phyloP scores from a whole-genome alignment of 768 basidiomycete species.

The Amanita thiersii region DNA sequence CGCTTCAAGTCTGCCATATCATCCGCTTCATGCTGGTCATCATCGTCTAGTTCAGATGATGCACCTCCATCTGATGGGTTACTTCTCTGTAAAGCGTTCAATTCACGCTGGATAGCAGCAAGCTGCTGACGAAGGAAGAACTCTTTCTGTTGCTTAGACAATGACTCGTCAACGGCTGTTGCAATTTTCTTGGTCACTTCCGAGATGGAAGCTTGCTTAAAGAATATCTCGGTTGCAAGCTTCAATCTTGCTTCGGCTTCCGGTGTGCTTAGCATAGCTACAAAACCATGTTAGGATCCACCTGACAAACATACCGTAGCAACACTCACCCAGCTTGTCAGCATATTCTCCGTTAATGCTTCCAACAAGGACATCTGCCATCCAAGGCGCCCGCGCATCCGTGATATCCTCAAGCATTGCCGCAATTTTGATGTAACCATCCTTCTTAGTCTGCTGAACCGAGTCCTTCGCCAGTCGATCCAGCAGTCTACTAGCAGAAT shows the following conservation, averaged over 20 bases:
- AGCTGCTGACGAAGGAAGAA: constrained; percentile 81
- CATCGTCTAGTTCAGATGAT: constrained; percentile 59
- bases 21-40: constrained; percentile 75
- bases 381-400: constrained; percentile 55
- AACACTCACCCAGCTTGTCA: constrained; percentile 61
- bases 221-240: constrained; percentile 61
- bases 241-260: constrained; percentile 56
- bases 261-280: constrained; percentile 55
- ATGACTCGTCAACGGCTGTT: constrained; percentile 69
- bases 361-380: constrained; percentile 71
- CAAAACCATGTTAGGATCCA: not conserved
- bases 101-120: constrained; percentile 71
- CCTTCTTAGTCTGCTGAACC: constrained; percentile 43
- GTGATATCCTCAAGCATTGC: constrained; percentile 68
- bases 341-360: constrained; percentile 55
- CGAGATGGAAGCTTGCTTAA: constrained; percentile 69
- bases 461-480: constrained; percentile 53
- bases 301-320: not conserved
- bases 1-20: constrained; percentile 66
- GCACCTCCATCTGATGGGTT: constrained; percentile 16
- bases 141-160: constrained; percentile 86
- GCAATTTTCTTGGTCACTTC: constrained; percentile 81
- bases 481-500: constrained; percentile 55
- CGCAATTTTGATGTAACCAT: constrained; percentile 62
- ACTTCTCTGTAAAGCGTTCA: constrained; percentile 44